Base-by-base conservation (phyloP, 2,329 filamentous ascomycete genomes). In the Lachnellula suecica region DNA sequence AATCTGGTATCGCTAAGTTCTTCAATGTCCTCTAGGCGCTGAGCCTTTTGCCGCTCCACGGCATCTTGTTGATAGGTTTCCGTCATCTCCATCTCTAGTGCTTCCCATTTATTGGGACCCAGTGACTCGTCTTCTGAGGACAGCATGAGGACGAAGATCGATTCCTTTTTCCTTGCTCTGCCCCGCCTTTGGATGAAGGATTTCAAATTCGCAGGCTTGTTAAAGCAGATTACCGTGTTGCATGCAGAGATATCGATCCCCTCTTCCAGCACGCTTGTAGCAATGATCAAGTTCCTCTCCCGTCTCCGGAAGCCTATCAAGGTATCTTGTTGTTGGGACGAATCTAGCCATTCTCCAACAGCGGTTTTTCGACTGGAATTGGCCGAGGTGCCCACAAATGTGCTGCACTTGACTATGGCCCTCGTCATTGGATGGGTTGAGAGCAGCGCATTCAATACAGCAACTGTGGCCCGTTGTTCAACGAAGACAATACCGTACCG, bases 21-120 rank as follows among this genome's bases (percentile, higher is more conserved):
- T 43, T 53, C 37, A 2, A 15, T 29, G 24, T 43, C 19, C 42
- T 56, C 51, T 2, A 47, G 17, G 17, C 49, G 34, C 17, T 43
- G 22, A 2, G 50, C 25, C 10, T 31, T 38, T 44, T 56, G 25
- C 6, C 38, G 22, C 9, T 40, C n/a, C 24, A 38, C 34, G 35
- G 43, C 25, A 42, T 57, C 47, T 17, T 57, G 69, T n/a, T 72
- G 63, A 51, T 54, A 54, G 38, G 45, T 40, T 42, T 49, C 43
- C 41, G 72, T 87, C 84, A 96, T 90, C 17, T 81, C 72, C 3
- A 76, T 67, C 63, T 96, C 91, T n/a, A 92, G 73, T 0, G 63
- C 62, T 23, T 81, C 72, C 87, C 88, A 94, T 23, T 78, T 74
- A 4, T 67, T 58, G 2, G 75, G 58, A 3, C 64, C 51, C n/a